phyloP scores from a whole-genome alignment of 2,329 filamentous ascomycete genomes.

The Penicillium sp. region DNA sequence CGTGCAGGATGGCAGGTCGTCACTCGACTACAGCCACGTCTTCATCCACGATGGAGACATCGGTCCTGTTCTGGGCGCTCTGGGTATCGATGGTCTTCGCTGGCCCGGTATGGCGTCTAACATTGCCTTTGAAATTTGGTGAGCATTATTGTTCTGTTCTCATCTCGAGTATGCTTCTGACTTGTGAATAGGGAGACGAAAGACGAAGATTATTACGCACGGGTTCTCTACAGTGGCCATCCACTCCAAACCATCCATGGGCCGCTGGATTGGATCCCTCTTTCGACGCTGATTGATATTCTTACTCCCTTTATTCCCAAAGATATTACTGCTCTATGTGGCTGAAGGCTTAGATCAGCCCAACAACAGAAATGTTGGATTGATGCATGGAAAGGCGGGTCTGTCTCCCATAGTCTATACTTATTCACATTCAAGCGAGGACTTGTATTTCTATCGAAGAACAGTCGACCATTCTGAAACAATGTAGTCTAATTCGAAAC shows the following conservation, averaged over 20 bases:
- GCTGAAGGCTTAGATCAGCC: neutral
- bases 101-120: constrained; percentile 40
- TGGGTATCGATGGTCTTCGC: constrained; percentile 34
- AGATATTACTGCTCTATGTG: constrained; percentile 26
- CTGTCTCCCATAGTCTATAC: no score
- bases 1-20: constrained; percentile 19
- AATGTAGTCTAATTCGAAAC: no score
- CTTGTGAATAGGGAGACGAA: constrained; percentile 5
- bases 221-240: constrained; percentile 30
- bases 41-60: constrained; percentile 40
- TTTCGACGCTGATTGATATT: constrained; percentile 24
- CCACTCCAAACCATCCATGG: constrained; percentile 29
- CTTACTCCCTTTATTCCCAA: constrained; percentile 24
- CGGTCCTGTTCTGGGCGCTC: constrained; percentile 31
- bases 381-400: no score
- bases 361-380: no score
- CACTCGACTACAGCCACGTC: constrained; percentile 30
- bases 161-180: neutral
- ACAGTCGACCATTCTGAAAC: no score
- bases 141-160: constrained; percentile 1
- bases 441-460: no score
- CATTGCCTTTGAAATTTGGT: constrained; percentile 39
- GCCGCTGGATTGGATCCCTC: constrained; percentile 26
- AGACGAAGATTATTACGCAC: constrained; percentile 16
- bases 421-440: no score